phyloP scores from a whole-genome alignment of 148 eudicot species.

The Cornus florida region DNA sequence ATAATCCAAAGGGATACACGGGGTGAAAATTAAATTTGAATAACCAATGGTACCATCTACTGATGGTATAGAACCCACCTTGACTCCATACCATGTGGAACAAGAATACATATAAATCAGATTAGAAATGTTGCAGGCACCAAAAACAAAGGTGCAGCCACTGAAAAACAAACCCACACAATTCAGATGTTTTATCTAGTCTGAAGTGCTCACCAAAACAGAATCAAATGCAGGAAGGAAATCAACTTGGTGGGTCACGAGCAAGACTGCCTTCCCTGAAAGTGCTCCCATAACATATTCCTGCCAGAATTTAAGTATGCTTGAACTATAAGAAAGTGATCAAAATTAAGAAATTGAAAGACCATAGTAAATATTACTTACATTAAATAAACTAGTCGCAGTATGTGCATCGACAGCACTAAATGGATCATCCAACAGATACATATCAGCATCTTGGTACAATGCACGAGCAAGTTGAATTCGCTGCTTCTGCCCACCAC shows the following conservation, averaged over 20 bases:
- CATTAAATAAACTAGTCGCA: constrained; percentile 26
- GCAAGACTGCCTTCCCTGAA: constrained; percentile 71
- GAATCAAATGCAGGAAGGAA: constrained; percentile 85
- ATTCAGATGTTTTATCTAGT: not conserved
- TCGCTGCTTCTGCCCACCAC: constrained; percentile 30
- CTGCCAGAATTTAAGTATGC: constrained; percentile 35
- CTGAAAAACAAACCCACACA: not conserved
- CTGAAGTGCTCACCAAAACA: constrained; percentile 69
- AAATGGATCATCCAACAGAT: constrained; percentile 30
- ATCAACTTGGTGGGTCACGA: constrained; percentile 98
- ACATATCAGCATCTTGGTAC: constrained; percentile 26
- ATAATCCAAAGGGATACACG: not conserved
- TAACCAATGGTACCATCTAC: too few species aligned
- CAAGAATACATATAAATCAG: too few species aligned
- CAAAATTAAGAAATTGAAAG: not conserved
- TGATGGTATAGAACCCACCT: too few species aligned
- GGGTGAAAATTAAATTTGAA: too few species aligned
- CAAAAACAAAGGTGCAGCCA: not conserved
- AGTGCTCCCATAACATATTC: constrained; percentile 86
- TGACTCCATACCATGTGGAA: too few species aligned
- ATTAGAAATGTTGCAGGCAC: too few species aligned
- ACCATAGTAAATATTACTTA: not conserved
- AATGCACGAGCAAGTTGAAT: constrained; percentile 30
- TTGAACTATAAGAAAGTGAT: not conserved
- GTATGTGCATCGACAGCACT: constrained; percentile 33